A percentile compares a stretch with the other conserved stretches of the same genome.
phyloP scores from a whole-genome alignment of 305 asterid genomes.

The Fraxinus greggii region DNA sequence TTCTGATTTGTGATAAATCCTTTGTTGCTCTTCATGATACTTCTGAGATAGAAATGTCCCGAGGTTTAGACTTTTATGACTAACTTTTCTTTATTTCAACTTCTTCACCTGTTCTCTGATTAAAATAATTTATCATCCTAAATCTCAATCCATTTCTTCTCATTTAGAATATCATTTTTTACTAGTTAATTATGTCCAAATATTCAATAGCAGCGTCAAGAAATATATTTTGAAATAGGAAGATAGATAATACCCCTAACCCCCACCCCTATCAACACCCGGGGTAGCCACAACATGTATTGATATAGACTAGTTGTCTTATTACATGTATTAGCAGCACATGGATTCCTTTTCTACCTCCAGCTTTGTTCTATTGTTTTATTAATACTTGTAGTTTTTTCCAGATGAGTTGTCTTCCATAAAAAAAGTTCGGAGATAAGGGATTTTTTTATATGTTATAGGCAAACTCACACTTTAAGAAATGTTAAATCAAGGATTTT shows the following conservation, averaged over 20 bases:
- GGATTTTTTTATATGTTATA: neutral
- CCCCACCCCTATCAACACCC: neutral
- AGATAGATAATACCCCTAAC: neutral
- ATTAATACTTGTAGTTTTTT: conserved; percentile 12
- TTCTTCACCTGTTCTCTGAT: conserved; percentile 21
- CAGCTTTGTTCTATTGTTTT: conserved; percentile 32
- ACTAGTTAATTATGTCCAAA: neutral
- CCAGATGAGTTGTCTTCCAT: conserved; percentile 28
- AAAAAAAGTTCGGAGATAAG: neutral
- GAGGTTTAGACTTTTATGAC: conserved; percentile 27
- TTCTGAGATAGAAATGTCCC: conserved; percentile 30
- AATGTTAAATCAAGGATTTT: neutral
- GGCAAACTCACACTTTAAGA: neutral
- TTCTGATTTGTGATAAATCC: conserved; percentile 24
- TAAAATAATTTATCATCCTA: conserved; percentile 24
- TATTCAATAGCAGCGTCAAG: neutral
- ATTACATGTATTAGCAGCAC: conserved; percentile 13
- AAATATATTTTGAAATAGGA: neutral
- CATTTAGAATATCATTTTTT: neutral
- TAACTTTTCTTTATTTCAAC: conserved; percentile 34
- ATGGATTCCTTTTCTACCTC: conserved; percentile 35
- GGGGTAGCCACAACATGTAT: neutral
- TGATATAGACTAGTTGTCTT: conserved; percentile 9
- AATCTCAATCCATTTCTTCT: conserved; percentile 21
- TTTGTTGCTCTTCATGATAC: conserved; percentile 22